Base-by-base conservation (phyloP, 306 rosid genomes). In the Lupinus albus region DNA sequence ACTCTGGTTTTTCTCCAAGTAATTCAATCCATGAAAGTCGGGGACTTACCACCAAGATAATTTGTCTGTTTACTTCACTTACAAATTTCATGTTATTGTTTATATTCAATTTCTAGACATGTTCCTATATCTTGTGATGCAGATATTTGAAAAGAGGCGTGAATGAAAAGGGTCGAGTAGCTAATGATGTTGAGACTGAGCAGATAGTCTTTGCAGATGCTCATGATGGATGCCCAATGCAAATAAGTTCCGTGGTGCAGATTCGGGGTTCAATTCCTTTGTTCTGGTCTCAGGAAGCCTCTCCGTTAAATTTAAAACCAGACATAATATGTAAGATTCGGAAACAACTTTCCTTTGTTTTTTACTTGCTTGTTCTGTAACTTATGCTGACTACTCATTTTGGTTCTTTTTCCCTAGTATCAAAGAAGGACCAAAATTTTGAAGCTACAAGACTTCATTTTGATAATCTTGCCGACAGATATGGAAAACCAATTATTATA, bases 151-250 rank as follows among this genome's bases (percentile, higher is more conserved):
- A 88, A 84, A 86, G 99, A 42, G 99, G 99, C 47, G 89, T 94
- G 30, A 94, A 94, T 73, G 97, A 94, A 74, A 88, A 84, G 75
- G 99, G 99, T 66, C 84, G 92, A 84, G 99, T 94, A 50, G 99
- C 99, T 28, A 94, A 94, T 76, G 99, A 94, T 39, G 99, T 94
- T 73, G 99, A 94, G 89, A 94, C 96, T 55, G 99, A 94, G 74
- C 99, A 94, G 38, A 80, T 94, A 72, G 83, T 94, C 60, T 84
- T 70, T 72, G 85, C 82, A 57, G 88, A 82, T 78, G 81, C 83
- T 72, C 39, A 73, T 52, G 80, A 80, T 71, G 96, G 91, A 61
- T 65, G 55, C 74, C 90, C 92, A 7, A 63, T 72, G 72, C 92
- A 83, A 78, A 88, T 94, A 79, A 94, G 95, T 84, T 94, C 99